Conservation (phyloP, 2,329 filamentous ascomycete genomes). For the Claviceps arundinis region DNA sequence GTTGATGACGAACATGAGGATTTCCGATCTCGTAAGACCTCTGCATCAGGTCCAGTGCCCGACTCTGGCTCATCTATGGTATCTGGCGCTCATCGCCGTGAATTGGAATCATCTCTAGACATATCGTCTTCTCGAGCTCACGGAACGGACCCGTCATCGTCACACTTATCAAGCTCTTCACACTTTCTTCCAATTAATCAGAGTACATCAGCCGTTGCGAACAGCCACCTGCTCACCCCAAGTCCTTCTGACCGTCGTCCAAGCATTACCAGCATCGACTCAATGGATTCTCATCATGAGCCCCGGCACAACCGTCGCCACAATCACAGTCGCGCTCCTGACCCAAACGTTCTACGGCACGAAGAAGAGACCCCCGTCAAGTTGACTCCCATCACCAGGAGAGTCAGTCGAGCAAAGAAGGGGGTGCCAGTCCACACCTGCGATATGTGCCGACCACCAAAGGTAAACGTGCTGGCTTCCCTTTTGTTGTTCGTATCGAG, state of each 20-base stretch:
- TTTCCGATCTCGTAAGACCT: constrained; percentile 28
- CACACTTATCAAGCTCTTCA: constrained; percentile 11
- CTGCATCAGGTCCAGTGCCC: constrained; percentile 21
- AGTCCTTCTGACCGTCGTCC: constrained; percentile 19
- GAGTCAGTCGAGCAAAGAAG: constrained; percentile 45
- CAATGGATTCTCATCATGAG: constrained; percentile 30
- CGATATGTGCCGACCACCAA: constrained; percentile 36
- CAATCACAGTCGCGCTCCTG: constrained; percentile 6
- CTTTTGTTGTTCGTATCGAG: background rate
- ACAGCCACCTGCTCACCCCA: constrained; percentile 14
- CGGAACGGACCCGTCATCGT: constrained; percentile 20
- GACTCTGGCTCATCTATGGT: constrained; percentile 19
- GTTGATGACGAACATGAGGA: constrained; percentile 35
- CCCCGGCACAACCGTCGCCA: constrained; percentile 11
- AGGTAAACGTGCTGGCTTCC: constrained; percentile 23
- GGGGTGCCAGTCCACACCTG: constrained; percentile 44
- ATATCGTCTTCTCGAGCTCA: constrained; percentile 20
- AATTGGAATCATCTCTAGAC: constrained; percentile 12
- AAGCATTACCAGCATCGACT: constrained; percentile 35
- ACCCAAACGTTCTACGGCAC: constrained; percentile 21
- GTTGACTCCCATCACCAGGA: constrained; percentile 42
- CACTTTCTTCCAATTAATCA: constrained; percentile 13
- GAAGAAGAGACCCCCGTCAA: constrained; percentile 30
- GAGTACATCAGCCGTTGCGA: constrained; percentile 13
- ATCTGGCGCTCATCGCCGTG: constrained; percentile 14